These are phyloP conservation scores for Hermanozyma aechmeae DNA, from an alignment of 805 yeast genomes.

Conservation along the genomic window DNA sequence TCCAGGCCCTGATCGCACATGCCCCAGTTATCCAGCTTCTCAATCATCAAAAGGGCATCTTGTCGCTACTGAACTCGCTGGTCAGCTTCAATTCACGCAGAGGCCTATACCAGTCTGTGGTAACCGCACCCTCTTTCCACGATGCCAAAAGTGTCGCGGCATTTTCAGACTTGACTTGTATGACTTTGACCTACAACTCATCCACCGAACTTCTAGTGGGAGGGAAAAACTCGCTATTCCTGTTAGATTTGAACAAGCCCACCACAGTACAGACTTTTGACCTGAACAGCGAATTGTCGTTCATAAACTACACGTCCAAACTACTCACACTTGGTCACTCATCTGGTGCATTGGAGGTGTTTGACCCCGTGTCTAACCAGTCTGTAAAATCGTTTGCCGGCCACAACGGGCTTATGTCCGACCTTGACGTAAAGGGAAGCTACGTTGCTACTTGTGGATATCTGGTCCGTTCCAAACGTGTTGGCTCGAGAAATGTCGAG, in stretches of 20 bases:
- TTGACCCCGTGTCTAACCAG: slow-evolving; percentile 44
- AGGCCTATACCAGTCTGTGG: slow-evolving; percentile 17
- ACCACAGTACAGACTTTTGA: slow-evolving; percentile 13
- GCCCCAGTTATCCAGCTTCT: slow-evolving; percentile 20
- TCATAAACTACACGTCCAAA: slow-evolving; percentile 37
- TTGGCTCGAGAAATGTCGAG: slow-evolving; percentile 13
- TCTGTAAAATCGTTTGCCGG: slow-evolving; percentile 47
- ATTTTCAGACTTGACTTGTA: slow-evolving; percentile 20
- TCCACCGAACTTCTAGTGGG: slow-evolving; percentile 23
- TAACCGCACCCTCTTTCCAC: slow-evolving; percentile 10
- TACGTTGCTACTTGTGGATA: slow-evolving; percentile 76
- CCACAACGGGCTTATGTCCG: slow-evolving; percentile 54
- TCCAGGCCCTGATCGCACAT: slow-evolving; percentile 13
- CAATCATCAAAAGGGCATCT: slow-evolving; percentile 23
- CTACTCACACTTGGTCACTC: slow-evolving; percentile 49
- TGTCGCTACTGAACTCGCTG: slow-evolving; percentile 22
- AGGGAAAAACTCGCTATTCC: slow-evolving; percentile 15
- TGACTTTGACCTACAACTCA: slow-evolving; percentile 23
- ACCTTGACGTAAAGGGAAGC: slow-evolving; percentile 56
- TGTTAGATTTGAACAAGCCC: slow-evolving; percentile 26
- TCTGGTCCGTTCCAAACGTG: slow-evolving; percentile 51
- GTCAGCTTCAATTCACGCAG: slow-evolving; percentile 26
- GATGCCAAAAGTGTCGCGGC: slow-evolving; percentile 1
- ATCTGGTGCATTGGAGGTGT: slow-evolving; percentile 54
- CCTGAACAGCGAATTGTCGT: slow-evolving; percentile 36